Conservation (phyloP, 78 protist species). For the Dictyostelium brefeldianum region DNA sequence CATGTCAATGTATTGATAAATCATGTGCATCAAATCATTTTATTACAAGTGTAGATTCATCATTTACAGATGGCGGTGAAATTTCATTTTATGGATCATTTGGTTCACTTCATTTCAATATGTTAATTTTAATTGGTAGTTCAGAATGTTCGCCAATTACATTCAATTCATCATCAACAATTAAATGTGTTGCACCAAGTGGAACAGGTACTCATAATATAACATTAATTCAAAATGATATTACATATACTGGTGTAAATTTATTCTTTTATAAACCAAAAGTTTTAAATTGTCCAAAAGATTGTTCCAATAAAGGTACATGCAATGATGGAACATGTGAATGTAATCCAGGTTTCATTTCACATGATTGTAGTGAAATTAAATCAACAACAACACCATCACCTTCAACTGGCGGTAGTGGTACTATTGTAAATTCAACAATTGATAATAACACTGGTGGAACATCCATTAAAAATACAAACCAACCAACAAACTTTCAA, state of each 20-base stretch:
- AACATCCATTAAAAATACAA: not conserved
- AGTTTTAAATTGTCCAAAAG: not conserved
- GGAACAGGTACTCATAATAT: not conserved
- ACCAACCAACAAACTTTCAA: not conserved
- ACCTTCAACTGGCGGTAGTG: too few relatives aligned
- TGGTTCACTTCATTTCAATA: not conserved
- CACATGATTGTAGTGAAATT: not conserved
- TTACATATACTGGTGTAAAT: not conserved
- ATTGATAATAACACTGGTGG: not conserved
- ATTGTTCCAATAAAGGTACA: not conserved
- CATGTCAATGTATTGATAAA: not conserved
- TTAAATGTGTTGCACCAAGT: not conserved
- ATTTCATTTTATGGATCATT: not conserved
- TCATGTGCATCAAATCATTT: not conserved
- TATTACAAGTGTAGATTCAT: not conserved
- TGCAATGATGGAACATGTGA: not conserved
- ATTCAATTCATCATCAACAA: not conserved
- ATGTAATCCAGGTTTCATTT: not conserved
- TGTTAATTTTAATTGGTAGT: not conserved
- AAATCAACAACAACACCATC: not conserved
- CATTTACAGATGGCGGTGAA: not conserved
- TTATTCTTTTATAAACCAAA: not conserved
- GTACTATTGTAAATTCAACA: not conserved
- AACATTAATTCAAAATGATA: not conserved
- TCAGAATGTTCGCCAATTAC: not conserved